phyloP scores from a whole-genome alignment of 2,329 filamentous ascomycete species.

The Fusarium xyrophilum region DNA sequence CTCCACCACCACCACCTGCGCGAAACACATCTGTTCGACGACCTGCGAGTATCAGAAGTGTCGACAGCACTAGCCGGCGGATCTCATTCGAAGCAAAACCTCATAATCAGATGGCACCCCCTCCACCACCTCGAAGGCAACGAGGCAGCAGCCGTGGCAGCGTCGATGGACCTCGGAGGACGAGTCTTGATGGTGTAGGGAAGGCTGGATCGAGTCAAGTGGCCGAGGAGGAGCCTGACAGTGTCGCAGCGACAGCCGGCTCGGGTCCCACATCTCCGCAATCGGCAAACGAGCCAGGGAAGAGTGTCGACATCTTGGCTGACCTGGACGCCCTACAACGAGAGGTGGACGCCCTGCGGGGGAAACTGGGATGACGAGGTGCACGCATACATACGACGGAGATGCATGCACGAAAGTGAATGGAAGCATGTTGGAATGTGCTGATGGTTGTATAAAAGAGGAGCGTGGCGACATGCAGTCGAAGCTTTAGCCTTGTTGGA shows the following conservation, averaged over 20 bases:
- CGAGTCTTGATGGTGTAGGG: slow-evolving; percentile 45
- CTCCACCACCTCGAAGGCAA: slow-evolving; percentile 60
- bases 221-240: slow-evolving; percentile 25
- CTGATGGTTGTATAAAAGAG: slow-evolving; percentile 19
- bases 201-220: slow-evolving; percentile 24
- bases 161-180: slow-evolving; percentile 48
- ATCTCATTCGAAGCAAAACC: slow-evolving; percentile 42
- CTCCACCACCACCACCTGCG: slow-evolving; percentile 55
- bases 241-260: slow-evolving; percentile 2
- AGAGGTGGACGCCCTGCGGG: slow-evolving; percentile 73
- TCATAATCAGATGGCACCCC: slow-evolving; percentile 44
- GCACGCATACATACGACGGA: not conserved
- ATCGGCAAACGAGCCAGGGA: slow-evolving; percentile 38
- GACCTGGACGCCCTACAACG: slow-evolving; percentile 75
- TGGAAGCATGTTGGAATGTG: slow-evolving; percentile 1
- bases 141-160: slow-evolving; percentile 57
- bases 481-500: slow-evolving; percentile 8
- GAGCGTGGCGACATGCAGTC: slow-evolving; percentile 11
- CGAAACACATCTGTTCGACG: slow-evolving; percentile 54
- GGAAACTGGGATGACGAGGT: slow-evolving; percentile 41
- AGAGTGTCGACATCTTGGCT: slow-evolving; percentile 69
- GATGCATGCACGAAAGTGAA: not conserved
- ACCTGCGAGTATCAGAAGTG: slow-evolving; percentile 52
- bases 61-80: slow-evolving; percentile 48
- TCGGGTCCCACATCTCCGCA: slow-evolving; percentile 28